phyloP scores from a whole-genome alignment of 192 early-diverging fungal species.

The Podochytrium sp. region DNA sequence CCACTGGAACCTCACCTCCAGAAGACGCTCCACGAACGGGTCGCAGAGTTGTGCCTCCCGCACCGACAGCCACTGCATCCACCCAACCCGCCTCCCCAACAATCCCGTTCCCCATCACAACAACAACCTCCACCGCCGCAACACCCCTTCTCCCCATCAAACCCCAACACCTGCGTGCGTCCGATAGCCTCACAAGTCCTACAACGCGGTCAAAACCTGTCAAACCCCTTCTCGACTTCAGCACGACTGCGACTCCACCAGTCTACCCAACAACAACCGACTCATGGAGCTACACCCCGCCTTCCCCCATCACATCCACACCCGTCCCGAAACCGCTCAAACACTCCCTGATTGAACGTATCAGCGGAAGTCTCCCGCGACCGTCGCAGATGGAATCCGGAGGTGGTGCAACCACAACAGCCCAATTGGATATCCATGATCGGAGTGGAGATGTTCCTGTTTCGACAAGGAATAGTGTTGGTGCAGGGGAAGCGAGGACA shows the following conservation, averaged over 20 bases:
- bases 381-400: background rate
- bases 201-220: background rate
- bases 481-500: background rate
- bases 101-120: background rate
- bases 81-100: too few species aligned
- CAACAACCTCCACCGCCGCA: background rate
- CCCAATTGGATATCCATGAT: background rate
- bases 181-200: background rate
- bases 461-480: too few species aligned
- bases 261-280: background rate
- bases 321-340: too few species aligned
- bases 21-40: background rate
- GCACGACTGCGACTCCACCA: background rate
- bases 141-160: background rate
- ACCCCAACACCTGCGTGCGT: background rate
- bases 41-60: background rate
- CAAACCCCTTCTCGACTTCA: background rate
- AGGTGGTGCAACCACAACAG: background rate
- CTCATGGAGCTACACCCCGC: background rate
- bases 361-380: background rate
- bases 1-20: background rate
- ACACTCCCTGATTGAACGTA: background rate
- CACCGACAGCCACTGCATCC: background rate
- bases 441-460: too few species aligned
- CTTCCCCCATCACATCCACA: too few species aligned